phyloP scores from a whole-genome alignment of 495 filamentous ascomycete genomes.

The Monascus purpureus region DNA sequence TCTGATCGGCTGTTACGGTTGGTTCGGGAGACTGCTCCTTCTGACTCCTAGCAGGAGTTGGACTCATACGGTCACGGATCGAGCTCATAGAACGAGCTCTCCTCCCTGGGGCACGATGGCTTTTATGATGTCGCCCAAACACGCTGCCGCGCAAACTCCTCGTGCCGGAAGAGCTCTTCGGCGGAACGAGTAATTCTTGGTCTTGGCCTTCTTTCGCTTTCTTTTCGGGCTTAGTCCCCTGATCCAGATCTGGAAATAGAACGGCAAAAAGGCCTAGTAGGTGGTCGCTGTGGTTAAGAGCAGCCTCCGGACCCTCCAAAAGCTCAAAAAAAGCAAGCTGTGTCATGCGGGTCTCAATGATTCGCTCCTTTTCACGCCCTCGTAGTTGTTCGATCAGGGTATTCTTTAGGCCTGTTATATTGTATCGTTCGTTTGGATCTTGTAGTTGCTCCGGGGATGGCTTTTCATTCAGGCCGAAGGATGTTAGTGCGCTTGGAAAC shows the following conservation, averaged over 20 bases:
- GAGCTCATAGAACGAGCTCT: background rate
- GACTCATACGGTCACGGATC: too few relatives aligned
- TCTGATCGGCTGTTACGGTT: too few relatives aligned
- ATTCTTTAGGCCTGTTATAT: constrained; percentile 11
- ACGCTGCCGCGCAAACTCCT: constrained; percentile 63
- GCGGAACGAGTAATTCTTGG: constrained; percentile 31
- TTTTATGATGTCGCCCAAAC: constrained; percentile 41
- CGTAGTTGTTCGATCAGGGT: constrained; percentile 60
- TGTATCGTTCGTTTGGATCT: constrained; percentile 20
- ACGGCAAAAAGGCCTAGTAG: constrained; percentile 67
- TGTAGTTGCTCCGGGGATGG: constrained; percentile 17
- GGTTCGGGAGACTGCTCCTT: too few relatives aligned
- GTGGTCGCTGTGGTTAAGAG: constrained; percentile 71
- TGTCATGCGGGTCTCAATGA: constrained; percentile 88
- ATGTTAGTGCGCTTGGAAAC: constrained; percentile 44
- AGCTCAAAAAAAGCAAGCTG: constrained; percentile 75
- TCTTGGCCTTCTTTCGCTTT: constrained; percentile 3
- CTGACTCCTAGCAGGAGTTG: too few relatives aligned
- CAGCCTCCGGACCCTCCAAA: constrained; percentile 63
- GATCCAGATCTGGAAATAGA: constrained; percentile 50
- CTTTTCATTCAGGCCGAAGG: constrained; percentile 34
- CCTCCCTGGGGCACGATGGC: constrained; percentile 17
- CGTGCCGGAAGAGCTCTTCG: constrained; percentile 58
- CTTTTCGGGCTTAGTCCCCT: constrained; percentile 14
- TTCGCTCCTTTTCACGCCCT: constrained; percentile 60